Base-by-base conservation (phyloP, 768 basidiomycete species). In the Piloderma croceum region DNA sequence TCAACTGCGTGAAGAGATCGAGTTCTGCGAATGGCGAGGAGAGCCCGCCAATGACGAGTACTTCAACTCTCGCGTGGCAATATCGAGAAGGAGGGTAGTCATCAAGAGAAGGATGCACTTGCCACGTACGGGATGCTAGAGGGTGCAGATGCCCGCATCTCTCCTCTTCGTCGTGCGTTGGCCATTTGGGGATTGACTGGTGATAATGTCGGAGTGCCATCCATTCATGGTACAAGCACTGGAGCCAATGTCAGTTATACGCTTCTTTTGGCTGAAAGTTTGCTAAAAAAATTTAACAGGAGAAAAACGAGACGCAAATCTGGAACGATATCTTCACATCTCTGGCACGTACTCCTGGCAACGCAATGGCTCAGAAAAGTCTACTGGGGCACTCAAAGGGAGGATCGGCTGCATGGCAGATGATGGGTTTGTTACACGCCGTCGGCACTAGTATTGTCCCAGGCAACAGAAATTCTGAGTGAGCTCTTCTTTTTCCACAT, bases 281-380 rank as follows among this genome's bases (percentile, higher is more conserved):
- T n/a, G n/a, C n/a, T n/a, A n/a, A n/a, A n/a, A n/a, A n/a, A n/a
- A n/a, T n/a, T n/a, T n/a, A n/a, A n/a, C n/a, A n/a, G n/a, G 96
- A 99, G 72, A 87, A 90, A 70, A 99, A 99, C 60, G 96, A 99
- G 72, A 90, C 90, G 2, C 80, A 81, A 49, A 92, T 97, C 41
- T 98, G 94, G 89, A 92, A 98, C 61, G 82, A 90, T 44, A 83
- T 96, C 58, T 85, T 99, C 65, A 79, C 76, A n/a, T 76, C 79
- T 31, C 82, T 97, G 48, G 79, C 80, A 29, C 90, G 96, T 46
- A 89, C 90, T 6, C 79, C 82, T 27, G 94, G 96, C 39, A 98
- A 98, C 61, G 92, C 93, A n/a, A 85, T 98, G 62, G 91, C 96
- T 3, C 96, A 98, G 64, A 99, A 99, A 76, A 90, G 86, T 61